A percentile compares a stretch with the other conserved stretches of the same genome.
These are phyloP conservation scores for Puccinia novopanici DNA, from an alignment of 1,284 basidiomycete species.

Conservation along the genomic window DNA sequence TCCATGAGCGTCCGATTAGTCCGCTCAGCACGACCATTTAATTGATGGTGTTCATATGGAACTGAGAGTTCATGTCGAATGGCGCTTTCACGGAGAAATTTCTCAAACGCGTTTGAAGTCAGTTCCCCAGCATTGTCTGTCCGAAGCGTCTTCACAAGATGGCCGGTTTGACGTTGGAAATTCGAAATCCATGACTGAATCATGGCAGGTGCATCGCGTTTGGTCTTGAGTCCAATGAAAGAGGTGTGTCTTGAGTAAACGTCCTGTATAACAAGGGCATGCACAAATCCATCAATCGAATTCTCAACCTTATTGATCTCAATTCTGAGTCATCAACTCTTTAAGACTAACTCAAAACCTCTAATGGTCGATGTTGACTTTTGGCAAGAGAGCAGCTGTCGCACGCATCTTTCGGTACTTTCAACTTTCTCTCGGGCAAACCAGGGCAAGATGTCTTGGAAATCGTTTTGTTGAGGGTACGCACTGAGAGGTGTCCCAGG, in stretches of 20 bases:
- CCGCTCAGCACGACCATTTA: not conserved
- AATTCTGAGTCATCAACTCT: not conserved
- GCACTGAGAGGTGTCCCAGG: not conserved
- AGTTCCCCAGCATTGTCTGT: slow-evolving; percentile 4
- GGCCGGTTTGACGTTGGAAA: not conserved
- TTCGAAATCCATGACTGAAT: not conserved
- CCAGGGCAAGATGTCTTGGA: not conserved
- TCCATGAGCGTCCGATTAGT: not conserved
- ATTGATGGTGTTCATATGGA: slow-evolving; percentile 26
- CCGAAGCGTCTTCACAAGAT: too few relatives aligned
- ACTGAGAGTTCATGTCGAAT: slow-evolving; percentile 1
- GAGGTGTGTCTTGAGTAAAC: not conserved
- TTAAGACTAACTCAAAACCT: not conserved
- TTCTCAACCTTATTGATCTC: not conserved
- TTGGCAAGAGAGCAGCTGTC: not conserved
- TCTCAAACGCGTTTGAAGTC: not conserved
- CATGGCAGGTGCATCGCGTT: not conserved
- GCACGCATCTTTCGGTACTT: not conserved
- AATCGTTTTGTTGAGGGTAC: not conserved
- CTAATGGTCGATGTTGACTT: not conserved
- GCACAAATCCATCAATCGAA: not conserved
- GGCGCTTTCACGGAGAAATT: not conserved
- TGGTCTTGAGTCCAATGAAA: not conserved
- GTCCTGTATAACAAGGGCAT: not conserved
- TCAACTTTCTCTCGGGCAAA: not conserved